Base-by-base conservation (phyloP, 139 green algal genomes). In the Microglena sp. region DNA sequence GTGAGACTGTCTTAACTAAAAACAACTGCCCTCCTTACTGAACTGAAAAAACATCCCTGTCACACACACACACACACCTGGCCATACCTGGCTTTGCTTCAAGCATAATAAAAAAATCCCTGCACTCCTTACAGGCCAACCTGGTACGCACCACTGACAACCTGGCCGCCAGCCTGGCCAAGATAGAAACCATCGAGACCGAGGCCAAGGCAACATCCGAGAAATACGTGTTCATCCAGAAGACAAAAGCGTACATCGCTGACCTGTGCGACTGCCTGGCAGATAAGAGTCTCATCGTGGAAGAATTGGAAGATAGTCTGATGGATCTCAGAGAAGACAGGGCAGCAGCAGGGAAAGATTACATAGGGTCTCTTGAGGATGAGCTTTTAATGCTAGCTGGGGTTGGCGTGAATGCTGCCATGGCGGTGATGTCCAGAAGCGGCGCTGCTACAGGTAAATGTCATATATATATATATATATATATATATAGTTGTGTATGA, bases 211-310 rank as follows among this genome's bases (percentile, higher is more conserved):
- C 29, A 6, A 31, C 56, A 5, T 28, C 33, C 21, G 60, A 67
- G 6, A 55, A 67, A 34, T 55, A 67, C 32, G 60, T 55, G 8
- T 29, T 33, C 18, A 55, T 55, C 22, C 34, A 55, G 35, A 67
- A 64, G 28, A 31, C 43, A 11, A 64, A 64, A 31, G 79, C 74
- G 0, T 96, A 95, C 67, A 68, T 95, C 18, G 78, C 82, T 26
- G 86, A 95, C 73, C 75, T 97, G 36, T 94, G 86, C 31, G 85
- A 84, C 55, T 92, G 90, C 80, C 69, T 95, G 54, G 75, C 84
- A 60, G 77, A 85, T 45, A 96, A 96, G 74, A 84, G 81, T 4
- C 73, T 82, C 0, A 70, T 96, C 15, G 81, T 94, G 21, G 90
- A 96, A 72, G 90, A 90, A 71, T 73, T 96, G 66, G 85, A 95